Evolutionary conservation across 2,329 filamentous ascomycete genomes (phyloP), one percentile per base, ranked within the genome.

Genomic region (Epichloe bromicola): DNA sequence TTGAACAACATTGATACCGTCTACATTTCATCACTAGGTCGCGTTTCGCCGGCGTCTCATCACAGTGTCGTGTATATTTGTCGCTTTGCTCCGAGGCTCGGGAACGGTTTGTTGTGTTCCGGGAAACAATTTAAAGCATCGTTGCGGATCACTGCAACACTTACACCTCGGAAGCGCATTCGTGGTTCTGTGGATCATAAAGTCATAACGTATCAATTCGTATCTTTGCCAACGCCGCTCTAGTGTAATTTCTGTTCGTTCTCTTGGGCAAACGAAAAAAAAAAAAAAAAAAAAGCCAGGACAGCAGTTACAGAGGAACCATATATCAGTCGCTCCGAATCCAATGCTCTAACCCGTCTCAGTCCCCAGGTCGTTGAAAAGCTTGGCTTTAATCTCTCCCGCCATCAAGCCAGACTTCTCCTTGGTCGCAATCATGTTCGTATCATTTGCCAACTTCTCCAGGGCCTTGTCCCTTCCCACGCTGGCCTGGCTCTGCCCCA

Each of bases 331-430:
- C n/a, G 7, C 8, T 5, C 20, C 7, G 23, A 14, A 10, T 30
- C n/a, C 8, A 17, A 15, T 36, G 19, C 14, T 12, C 42, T 38
- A 49, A 11, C 37, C 30, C 14, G 10, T 42, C 23, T 57, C 57
- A 15, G 53, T 49, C 39, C 63, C 64, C 41, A 73, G 57, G 12
- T 68, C 61, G 55, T 73, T 75, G 56, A 86, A 86, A 5, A 86
- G 66, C 60, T 74, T 74, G 47, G 75, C 75, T 70, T 85, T 86
- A 55, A 85, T 74, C 58, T 79, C 74, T 1, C 73, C 72, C 2
- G 80, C 80, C 61, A 83, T 69, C 55, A 85, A 60, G 0, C 82
- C 82, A n/a, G 77, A 78, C 59, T 68, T 70, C 67, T 84, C 80
- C 63, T 83, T 79, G 8, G 73, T 71, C 2, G 78, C 77, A 57